A percentile compares a stretch with the other conserved stretches of the same genome.
phyloP scores from a whole-genome alignment of 2,329 filamentous ascomycete genomes.

The Zymoseptoria crescenta region DNA sequence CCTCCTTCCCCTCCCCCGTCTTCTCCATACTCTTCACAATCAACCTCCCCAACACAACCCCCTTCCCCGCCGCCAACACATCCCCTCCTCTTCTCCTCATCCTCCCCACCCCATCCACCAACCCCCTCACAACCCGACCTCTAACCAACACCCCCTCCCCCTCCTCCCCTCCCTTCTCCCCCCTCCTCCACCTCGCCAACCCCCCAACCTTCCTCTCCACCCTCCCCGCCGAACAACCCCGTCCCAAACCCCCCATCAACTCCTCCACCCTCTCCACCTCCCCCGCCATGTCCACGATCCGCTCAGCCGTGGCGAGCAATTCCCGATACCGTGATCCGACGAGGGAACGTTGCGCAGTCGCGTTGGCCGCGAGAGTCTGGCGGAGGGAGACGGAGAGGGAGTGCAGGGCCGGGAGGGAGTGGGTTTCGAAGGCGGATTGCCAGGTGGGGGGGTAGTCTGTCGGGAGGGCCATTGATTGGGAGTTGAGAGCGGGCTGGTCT shows the following conservation, averaged over 20 bases:
- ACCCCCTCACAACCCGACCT: conserved; percentile 1
- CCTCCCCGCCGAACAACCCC: conserved; percentile 64
- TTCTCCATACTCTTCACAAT: conserved; percentile 59
- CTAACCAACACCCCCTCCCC: conserved; percentile 2
- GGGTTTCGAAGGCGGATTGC: conserved; percentile 58
- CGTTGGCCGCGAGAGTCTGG: conserved; percentile 54
- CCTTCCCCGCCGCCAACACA: conserved; percentile 52
- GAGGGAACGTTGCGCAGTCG: conserved; percentile 57
- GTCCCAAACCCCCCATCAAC: conserved; percentile 63
- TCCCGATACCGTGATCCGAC: conserved; percentile 73
- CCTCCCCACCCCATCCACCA: conserved; percentile 26
- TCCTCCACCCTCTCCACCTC: conserved; percentile 69
- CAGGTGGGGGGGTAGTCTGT: conserved; percentile 45
- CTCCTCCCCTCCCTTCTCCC: conserved; percentile 3
- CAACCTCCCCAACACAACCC: conserved; percentile 65
- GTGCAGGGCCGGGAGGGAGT: conserved; percentile 55
- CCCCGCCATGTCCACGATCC: conserved; percentile 80
- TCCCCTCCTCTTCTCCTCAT: conserved; percentile 45
- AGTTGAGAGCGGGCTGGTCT: background rate
- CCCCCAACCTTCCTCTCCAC: conserved; percentile 56
- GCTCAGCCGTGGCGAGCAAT: conserved; percentile 82
- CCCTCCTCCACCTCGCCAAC: conserved; percentile 23
- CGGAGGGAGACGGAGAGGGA: conserved; percentile 58
- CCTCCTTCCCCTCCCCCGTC: conserved; percentile 37
- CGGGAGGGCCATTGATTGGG: background rate